Evolutionary conservation across 768 basidiomycete species (phyloP).

Genomic region (Tricholomella constricta): DNA sequence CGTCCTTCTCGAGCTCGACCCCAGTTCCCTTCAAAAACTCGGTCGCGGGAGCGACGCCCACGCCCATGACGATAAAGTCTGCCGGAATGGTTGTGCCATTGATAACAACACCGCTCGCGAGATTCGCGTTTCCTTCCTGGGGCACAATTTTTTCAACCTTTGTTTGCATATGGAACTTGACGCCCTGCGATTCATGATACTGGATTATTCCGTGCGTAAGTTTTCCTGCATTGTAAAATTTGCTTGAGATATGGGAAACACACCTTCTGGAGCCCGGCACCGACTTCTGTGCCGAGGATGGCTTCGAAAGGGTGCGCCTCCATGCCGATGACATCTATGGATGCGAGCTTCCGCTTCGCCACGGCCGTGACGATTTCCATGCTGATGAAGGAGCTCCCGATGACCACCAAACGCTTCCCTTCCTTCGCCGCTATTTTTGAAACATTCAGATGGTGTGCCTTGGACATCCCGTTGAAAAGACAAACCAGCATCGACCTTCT

Average conservation of each 20-base stretch:
- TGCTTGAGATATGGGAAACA: background rate
- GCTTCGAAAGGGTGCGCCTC: constrained; percentile 78
- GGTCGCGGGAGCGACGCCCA: constrained; percentile 85
- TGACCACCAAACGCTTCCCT: constrained; percentile 75
- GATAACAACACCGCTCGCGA: constrained; percentile 68
- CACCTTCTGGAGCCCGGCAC: constrained; percentile 76
- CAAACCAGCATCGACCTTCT: constrained; percentile 70
- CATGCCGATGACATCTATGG: constrained; percentile 84
- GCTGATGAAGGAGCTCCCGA: constrained; percentile 90
- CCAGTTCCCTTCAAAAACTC: constrained; percentile 74
- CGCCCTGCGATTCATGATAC: constrained; percentile 81
- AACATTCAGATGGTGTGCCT: background rate
- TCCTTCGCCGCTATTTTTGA: constrained; percentile 56
- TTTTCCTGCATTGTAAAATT: background rate
- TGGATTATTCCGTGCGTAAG: constrained; percentile 25
- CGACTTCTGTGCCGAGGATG: constrained; percentile 82
- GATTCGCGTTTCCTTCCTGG: constrained; percentile 48
- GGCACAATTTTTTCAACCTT: constrained; percentile 69
- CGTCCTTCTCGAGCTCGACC: constrained; percentile 71
- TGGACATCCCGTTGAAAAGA: background rate
- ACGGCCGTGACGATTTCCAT: constrained; percentile 89
- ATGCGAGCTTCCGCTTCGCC: constrained; percentile 71
- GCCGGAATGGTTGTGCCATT: constrained; percentile 66
- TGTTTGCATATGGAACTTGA: constrained; percentile 80
- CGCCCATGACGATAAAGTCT: constrained; percentile 83